Evolutionary conservation across 106 monocot genomes (phyloP), one percentile per base, ranked within the genome.

Genomic region (Dioscorea dumetorum): DNA sequence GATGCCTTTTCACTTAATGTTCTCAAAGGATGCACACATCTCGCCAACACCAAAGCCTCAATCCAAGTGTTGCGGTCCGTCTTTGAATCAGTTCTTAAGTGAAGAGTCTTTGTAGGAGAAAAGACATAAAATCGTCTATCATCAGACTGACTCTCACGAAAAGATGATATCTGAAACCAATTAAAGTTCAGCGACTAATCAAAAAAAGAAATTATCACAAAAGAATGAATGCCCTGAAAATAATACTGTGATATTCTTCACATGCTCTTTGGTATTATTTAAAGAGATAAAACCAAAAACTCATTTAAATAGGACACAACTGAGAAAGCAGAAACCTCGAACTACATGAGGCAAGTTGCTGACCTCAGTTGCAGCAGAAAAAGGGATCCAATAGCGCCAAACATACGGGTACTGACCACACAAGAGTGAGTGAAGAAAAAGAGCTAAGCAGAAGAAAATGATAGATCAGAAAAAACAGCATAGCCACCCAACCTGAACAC

Each of bases 71-170:
- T 73, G 70, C 95, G 91, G 72, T 91, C 88, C 73, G 78, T 79
- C 34, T 68, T 79, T 63, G 91, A 83, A 76, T 76, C 79, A 32
- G 87, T 80, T 78, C 75, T 90, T 65, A 94, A 72, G 51, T 90
- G 81, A 72, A 94, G 90, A 17, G 88, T 94, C 71, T 90, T 94
- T 66, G 83, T 94, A 0, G 90, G 64, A 64, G 94, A 94, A 73
- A 94, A 90, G 66, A 94, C 76, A 66, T 94, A 94, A 73, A 94
- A 90, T 53, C 84, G 59, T 64, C 73, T 86, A 35, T 82, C 86
- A 68, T 94, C 94, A 22, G 89, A 94, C 63, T 82, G 82, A 62
- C 94, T 94, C 58, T 79, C 94, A 51, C 94, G 90, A 73, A 90
- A 90, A 41, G 90, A 87, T 33, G 87, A 81, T 8, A 90, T 74